Evolutionary conservation across 2,329 filamentous ascomycete genomes (phyloP).

Genomic region (Iodosphaeria phyllophila): DNA sequence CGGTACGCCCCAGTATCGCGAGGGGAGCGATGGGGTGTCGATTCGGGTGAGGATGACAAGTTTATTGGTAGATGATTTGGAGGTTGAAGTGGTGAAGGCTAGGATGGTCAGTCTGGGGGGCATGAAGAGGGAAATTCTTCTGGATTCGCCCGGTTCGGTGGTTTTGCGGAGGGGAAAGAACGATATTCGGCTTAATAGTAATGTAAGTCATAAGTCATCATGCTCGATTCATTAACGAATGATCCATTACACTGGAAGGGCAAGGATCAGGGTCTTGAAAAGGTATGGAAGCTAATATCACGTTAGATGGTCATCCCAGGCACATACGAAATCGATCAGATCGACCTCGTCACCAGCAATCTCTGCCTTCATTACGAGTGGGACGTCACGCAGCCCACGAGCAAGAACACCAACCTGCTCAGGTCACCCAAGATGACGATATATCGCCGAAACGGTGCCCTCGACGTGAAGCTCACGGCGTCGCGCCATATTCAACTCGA

Average conservation of each 20-base stretch:
- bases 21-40: slow-evolving; percentile 57
- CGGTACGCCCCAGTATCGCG: slow-evolving; percentile 48
- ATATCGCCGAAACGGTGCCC: slow-evolving; percentile 49
- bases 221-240: background rate
- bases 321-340: slow-evolving; percentile 54
- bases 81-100: slow-evolving; percentile 44
- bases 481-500: slow-evolving; percentile 63
- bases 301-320: slow-evolving; percentile 48
- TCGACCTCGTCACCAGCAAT: slow-evolving; percentile 46
- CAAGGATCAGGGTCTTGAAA: background rate
- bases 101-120: slow-evolving; percentile 39
- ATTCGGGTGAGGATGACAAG: slow-evolving; percentile 51
- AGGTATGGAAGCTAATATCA: slow-evolving; percentile 20
- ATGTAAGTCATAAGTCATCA: slow-evolving; percentile 19
- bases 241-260: background rate
- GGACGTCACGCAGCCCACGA: slow-evolving; percentile 26
- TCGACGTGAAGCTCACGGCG: slow-evolving; percentile 48
- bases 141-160: slow-evolving; percentile 27
- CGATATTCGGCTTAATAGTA: slow-evolving; percentile 23
- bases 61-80: slow-evolving; percentile 51
- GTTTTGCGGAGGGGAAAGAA: slow-evolving; percentile 36
- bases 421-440: slow-evolving; percentile 46
- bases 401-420: slow-evolving; percentile 31
- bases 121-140: slow-evolving; percentile 46
- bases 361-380: slow-evolving; percentile 48